Percentiles rank a stretch among this genome's conserved stretches.
Conservation (phyloP, 2,329 filamentous ascomycete genomes). For the Hymenoscyphus infarciens region DNA sequence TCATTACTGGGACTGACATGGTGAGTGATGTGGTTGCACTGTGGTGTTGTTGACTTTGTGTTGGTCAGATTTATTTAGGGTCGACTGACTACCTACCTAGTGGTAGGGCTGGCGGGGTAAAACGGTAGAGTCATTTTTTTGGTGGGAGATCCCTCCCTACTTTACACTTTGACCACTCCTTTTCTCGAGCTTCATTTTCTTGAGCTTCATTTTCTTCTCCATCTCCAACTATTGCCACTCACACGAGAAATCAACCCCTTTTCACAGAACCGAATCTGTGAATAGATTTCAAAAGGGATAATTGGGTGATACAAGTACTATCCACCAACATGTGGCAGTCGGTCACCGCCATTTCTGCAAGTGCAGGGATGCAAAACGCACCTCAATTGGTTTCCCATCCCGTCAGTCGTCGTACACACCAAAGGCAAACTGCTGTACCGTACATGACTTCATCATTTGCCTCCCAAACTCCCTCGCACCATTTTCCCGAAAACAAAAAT, state of each 20-base stretch:
- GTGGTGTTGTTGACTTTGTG: not conserved
- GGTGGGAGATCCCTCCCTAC: not conserved
- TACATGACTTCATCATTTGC: conserved; percentile 10
- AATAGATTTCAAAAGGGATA: too few species aligned
- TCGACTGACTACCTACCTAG: not conserved
- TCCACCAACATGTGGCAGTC: not conserved
- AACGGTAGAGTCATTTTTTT: not conserved
- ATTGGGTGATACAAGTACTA: too few species aligned
- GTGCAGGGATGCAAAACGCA: conserved; percentile 8
- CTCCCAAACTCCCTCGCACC: conserved; percentile 5
- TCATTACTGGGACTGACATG: conserved; percentile 10
- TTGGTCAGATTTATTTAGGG: not conserved
- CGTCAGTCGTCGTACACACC: conserved; percentile 3
- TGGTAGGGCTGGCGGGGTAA: not conserved
- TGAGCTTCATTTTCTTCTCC: not conserved
- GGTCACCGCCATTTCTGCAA: conserved; percentile 8
- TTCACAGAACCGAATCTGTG: not conserved
- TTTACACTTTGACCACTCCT: not conserved
- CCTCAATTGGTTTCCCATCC: conserved; percentile 6
- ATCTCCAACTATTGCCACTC: not conserved
- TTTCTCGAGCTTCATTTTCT: not conserved
- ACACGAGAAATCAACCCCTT: not conserved
- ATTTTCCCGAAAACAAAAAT: not conserved
- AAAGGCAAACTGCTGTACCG: not conserved
- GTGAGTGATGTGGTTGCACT: conserved; percentile 6